Percentiles rank a stretch among this genome's conserved stretches.
Conservation (phyloP, 2,329 filamentous ascomycete species). For the Fusarium torulosum region DNA sequence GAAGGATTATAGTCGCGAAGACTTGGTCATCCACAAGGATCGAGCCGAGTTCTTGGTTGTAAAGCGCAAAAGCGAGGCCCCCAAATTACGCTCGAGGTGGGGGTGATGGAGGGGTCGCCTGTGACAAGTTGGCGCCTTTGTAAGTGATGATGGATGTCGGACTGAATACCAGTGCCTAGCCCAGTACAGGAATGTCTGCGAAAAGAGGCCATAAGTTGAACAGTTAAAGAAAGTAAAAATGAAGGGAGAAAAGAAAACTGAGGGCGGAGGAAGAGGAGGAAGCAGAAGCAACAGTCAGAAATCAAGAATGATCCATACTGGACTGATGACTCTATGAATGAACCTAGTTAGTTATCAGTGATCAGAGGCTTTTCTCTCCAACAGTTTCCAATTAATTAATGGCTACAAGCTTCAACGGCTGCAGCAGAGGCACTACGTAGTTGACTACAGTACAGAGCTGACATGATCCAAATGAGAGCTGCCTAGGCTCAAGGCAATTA, state of each 20-base stretch:
- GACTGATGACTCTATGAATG: background rate
- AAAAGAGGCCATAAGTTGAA: background rate
- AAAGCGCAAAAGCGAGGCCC: slow-evolving; percentile 1
- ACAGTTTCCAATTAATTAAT: slow-evolving; percentile 29
- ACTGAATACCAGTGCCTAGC: background rate
- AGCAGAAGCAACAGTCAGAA: background rate
- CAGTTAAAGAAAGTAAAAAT: no score
- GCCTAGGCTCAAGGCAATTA: background rate
- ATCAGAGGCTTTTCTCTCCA: slow-evolving; percentile 2
- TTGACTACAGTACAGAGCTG: background rate
- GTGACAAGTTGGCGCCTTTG: slow-evolving; percentile 31
- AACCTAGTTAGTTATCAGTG: slow-evolving; percentile 4
- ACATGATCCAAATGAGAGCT: background rate
- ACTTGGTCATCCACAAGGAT: background rate
- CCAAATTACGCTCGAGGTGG: slow-evolving; percentile 24
- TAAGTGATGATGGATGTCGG: slow-evolving; percentile 7
- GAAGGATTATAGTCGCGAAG: background rate
- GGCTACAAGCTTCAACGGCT: slow-evolving; percentile 23
- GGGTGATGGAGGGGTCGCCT: slow-evolving; percentile 39
- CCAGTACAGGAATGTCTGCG: background rate
- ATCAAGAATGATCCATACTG: slow-evolving; percentile 1
- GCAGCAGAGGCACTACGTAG: background rate
- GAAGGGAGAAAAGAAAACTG: background rate
- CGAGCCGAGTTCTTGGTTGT: background rate
- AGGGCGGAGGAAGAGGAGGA: background rate